Base-by-base conservation (phyloP, 768 basidiomycete genomes). In the Termitomyces sp. region DNA sequence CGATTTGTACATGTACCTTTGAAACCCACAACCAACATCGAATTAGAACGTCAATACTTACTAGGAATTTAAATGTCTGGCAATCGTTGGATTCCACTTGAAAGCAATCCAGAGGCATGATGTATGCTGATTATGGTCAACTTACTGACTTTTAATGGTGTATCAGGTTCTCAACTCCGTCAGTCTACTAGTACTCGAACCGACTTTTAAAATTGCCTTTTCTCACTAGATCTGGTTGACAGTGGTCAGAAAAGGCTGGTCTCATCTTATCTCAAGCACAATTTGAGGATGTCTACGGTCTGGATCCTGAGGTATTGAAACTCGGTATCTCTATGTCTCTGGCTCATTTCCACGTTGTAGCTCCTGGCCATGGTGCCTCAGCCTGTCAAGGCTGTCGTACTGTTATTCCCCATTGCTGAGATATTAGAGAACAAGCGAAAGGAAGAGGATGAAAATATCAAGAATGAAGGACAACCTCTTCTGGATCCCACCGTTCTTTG, bases 371-470 rank as follows among this genome's bases (percentile, higher is more conserved):
- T 91, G 66, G 86, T 95, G 0, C 77, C 88, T 0, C 68, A 78
- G 60, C 93, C 90, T 0, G 89, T 89, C 32, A 88, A 89, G 66
- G 95, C 95, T 0, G 82, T 97, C 9, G 74, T 96, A 7, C 75
- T 98, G 6, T 79, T 97, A 23, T 98, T 96, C 71, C 95, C 95
- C 4, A 78, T 84, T 53, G 69, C 79, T 0, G 80, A 82, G 1
- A 69, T 69, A 17, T 69, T 83, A 11, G 80, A 82, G n/a, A 67
- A 58, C 4, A 79, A 75, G 42, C 75, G 85, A 42, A 75, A 75
- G 41, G 73, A 75, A 44, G 90, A 93, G 59, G 92, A 94, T 61
- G 71, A 71, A 42, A 67, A 69, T 62, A 79, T 90, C 47, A 70
- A 70, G 27, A 70, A 68, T 14, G 75, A 77, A 42, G 84, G 74